Conservation (phyloP, 345 rosid genomes). For the Viola odorata region DNA sequence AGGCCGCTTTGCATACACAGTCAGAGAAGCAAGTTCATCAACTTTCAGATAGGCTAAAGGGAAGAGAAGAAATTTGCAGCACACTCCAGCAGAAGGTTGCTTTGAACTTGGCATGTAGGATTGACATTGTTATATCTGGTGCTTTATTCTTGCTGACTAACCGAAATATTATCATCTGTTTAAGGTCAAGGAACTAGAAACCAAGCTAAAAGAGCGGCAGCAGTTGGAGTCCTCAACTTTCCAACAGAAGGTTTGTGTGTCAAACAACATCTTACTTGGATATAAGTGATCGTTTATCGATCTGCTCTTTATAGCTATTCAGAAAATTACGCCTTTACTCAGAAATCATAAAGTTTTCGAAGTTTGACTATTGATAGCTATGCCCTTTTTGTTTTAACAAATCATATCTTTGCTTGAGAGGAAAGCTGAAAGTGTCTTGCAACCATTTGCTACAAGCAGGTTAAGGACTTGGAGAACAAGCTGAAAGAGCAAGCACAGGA, state of each 20-base stretch:
- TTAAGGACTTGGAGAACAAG: slow-evolving; percentile 64
- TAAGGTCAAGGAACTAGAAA: slow-evolving; percentile 73
- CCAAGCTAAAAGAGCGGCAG: slow-evolving; percentile 54
- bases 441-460: slow-evolving; percentile 32
- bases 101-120: neutral
- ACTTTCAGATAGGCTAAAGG: slow-evolving; percentile 59
- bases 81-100: slow-evolving; percentile 69
- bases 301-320: too few species aligned
- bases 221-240: slow-evolving; percentile 45
- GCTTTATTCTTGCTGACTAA: slow-evolving; percentile 14
- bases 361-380: too few species aligned
- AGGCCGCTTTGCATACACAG: slow-evolving; percentile 39
- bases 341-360: too few species aligned
- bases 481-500: slow-evolving; percentile 55
- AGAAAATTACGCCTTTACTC: too few species aligned
- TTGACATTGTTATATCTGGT: slow-evolving; percentile 1
- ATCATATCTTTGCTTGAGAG: neutral
- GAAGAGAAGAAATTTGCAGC: slow-evolving; percentile 61
- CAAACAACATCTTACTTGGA: neutral
- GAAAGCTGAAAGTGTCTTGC: neutral
- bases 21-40: slow-evolving; percentile 55
- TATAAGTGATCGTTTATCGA: neutral
- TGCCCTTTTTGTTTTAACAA: too few species aligned
- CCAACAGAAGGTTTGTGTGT: slow-evolving; percentile 51
- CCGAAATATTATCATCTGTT: slow-evolving; percentile 9